A percentile compares a stretch with the other conserved stretches of the same genome.
These are phyloP conservation scores for Mortierella antarctica DNA, from an alignment of 192 early-diverging fungal species.

Conservation along the genomic window DNA sequence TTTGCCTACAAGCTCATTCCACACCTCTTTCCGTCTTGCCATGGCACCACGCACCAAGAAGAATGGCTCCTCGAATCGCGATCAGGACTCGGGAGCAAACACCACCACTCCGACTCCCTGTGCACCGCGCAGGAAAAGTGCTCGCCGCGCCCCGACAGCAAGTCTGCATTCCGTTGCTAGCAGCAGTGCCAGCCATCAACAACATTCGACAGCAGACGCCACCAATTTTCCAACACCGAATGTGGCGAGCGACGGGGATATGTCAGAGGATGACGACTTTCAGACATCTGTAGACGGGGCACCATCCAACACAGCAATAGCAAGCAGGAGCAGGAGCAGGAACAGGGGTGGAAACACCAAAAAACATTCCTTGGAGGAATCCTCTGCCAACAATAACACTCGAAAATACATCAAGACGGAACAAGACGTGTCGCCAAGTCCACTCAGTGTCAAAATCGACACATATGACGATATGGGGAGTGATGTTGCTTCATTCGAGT, in stretches of 20 bases:
- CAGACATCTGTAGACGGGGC: neutral
- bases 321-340: neutral
- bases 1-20: too few relatives aligned
- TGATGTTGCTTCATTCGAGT: neutral
- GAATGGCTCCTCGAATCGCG: too few relatives aligned
- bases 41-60: too few relatives aligned
- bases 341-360: neutral
- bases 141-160: neutral
- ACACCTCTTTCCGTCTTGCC: too few relatives aligned
- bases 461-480: neutral
- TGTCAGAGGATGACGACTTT: conserved; percentile 21
- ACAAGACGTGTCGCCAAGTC: neutral
- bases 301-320: neutral
- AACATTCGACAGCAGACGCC: conserved; percentile 38
- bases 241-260: neutral
- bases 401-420: neutral
- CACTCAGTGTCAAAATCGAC: neutral
- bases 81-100: too few relatives aligned
- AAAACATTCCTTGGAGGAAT: neutral
- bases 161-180: neutral
- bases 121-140: neutral
- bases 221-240: conserved; percentile 17
- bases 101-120: neutral
- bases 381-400: neutral
- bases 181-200: neutral